Base-by-base conservation (phyloP, 192 early-diverging fungal species). In the Gryganskiella cystojenkinii region DNA sequence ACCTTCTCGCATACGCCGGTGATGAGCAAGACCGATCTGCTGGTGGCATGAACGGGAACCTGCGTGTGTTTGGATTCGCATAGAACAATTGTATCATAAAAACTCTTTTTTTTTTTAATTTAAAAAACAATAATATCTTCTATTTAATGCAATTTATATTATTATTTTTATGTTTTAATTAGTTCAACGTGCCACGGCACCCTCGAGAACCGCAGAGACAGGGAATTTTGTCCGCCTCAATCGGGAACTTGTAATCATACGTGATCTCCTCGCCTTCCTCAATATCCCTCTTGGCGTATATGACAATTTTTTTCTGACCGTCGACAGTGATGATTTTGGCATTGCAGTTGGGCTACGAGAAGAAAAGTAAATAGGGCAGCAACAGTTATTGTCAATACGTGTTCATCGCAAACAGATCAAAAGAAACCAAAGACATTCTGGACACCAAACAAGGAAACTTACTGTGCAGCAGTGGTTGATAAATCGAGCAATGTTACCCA, bases 391-490 rank as follows among this genome's bases (percentile, higher is more conserved):
- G 30, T 11, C 44, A 34, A 10, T 56, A 53, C 46, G 15, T 44
- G 0, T 7, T 4, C 25, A 33, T 25, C 30, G 61, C 17, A 42
- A 27, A 65, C 20, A 33, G n/a, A 65, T 30, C 42, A 52, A 55
- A 56, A 59, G 3, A 31, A 22, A 40, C 31, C 27, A 61, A 20
- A 31, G 35, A 24, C 22, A 54, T 35, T 19, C 43, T 3, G 3
- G 9, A 44, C 27, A 28, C 40, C 17, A 27, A 49, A 25, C 0
- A 45, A 25, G 19, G 31, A 27, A 14, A 82, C 86, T 81, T 88
- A 96, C 93, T 54, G 94, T 89, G 81, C 97, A 99, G 79, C 95
- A 94, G 81, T 99, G 98, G 82, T 99, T 99, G 72, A 99, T 95
- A 55, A 99, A 98, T 33, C 97, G 88, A 53, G 98, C 98, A 70